These are phyloP conservation scores for Uromyces viciae-fabae DNA, from an alignment of 1,284 basidiomycete species.

Conservation along the genomic window DNA sequence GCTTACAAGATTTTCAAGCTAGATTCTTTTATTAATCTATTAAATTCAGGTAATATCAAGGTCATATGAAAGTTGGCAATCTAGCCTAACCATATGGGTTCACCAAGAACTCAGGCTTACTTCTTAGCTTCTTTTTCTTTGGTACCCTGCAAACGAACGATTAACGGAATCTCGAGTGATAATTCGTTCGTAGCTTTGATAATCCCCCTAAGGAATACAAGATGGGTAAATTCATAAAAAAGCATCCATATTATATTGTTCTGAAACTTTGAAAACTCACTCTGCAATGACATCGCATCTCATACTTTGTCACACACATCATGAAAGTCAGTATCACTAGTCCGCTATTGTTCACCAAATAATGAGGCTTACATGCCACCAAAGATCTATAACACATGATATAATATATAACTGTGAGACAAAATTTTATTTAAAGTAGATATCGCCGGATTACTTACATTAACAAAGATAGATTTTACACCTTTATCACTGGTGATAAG, in stretches of 20 bases:
- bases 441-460: constrained; percentile 56
- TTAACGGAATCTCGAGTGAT: constrained; percentile 74
- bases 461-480: constrained; percentile 98
- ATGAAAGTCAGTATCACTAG: constrained; percentile 47
- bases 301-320: constrained; percentile 71
- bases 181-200: constrained; percentile 96
- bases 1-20: constrained; percentile 75
- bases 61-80: constrained; percentile 21
- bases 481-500: constrained; percentile 83
- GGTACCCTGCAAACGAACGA: constrained; percentile 93
- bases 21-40: constrained; percentile 82
- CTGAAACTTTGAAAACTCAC: constrained; percentile 35
- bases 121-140: constrained; percentile 93
- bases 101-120: constrained; percentile 59
- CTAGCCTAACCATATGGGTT: background rate
- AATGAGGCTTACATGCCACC: constrained; percentile 52
- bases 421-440: background rate
- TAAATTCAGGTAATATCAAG: background rate
- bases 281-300: constrained; percentile 72
- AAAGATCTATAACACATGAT: constrained; percentile 49
- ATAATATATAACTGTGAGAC: background rate
- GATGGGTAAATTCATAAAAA: background rate
- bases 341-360: constrained; percentile 54
- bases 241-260: background rate
- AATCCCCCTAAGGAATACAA: constrained; percentile 68